phyloP scores from a whole-genome alignment of 306 rosid genomes.

The Alnus glutinosa region DNA sequence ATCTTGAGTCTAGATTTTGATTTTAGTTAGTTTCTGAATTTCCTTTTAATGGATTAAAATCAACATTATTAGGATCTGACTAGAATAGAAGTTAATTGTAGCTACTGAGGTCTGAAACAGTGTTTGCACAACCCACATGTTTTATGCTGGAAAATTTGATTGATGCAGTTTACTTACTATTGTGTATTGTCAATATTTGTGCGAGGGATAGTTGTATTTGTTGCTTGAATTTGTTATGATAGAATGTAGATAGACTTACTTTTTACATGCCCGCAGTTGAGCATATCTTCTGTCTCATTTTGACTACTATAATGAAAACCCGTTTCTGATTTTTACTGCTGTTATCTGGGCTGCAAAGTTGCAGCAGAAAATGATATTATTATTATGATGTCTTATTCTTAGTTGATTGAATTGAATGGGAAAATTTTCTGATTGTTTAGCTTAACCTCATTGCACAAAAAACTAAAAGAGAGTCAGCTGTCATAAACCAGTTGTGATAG shows the following conservation, averaged over 20 bases:
- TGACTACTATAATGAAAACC: not conserved
- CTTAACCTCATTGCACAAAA: not conserved
- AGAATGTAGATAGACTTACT: not conserved
- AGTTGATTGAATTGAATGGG: not conserved
- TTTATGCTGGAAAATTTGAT: not conserved
- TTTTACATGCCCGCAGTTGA: not conserved
- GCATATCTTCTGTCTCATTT: not conserved
- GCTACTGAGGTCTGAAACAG: not conserved
- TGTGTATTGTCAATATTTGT: not conserved
- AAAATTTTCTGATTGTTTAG: not conserved
- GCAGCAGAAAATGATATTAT: not conserved
- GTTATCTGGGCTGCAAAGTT: not conserved
- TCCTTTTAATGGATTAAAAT: not conserved
- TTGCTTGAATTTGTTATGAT: not conserved
- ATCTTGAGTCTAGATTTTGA: not conserved
- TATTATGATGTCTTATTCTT: not conserved
- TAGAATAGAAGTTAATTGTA: not conserved
- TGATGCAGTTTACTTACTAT: not conserved
- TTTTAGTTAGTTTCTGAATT: not conserved
- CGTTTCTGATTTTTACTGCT: too few species aligned
- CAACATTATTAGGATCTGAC: not conserved
- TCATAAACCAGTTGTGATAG: not conserved
- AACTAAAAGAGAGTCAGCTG: not conserved
- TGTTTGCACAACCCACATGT: not conserved
- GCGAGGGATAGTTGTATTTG: not conserved